A percentile compares a stretch with the other conserved stretches of the same genome.
These are phyloP conservation scores for Sphagnum tenellum DNA, from an alignment of 225 moss, liverwort and hornwort genomes.

Conservation along the genomic window DNA sequence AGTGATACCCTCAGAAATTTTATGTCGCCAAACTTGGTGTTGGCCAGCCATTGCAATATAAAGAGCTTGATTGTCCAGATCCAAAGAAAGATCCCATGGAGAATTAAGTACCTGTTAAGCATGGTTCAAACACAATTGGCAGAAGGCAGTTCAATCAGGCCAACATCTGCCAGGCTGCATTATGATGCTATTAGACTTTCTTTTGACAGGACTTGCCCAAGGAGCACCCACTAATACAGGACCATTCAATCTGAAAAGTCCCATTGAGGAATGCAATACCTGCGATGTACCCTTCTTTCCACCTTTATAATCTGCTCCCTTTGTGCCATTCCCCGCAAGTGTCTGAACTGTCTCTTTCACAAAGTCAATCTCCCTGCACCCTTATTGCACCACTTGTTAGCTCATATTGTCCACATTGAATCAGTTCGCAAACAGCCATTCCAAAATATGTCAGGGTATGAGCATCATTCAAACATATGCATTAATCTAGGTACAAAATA, in stretches of 20 bases:
- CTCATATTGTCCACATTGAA: neutral
- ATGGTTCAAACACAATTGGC: neutral
- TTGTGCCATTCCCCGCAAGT: constrained; percentile 82
- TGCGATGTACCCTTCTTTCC: constrained; percentile 73
- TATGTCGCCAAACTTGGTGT: constrained; percentile 86
- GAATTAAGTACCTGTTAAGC: constrained; percentile 64
- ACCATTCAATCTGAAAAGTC: too few relatives aligned
- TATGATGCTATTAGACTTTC: too few relatives aligned
- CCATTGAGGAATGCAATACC: constrained; percentile 15
- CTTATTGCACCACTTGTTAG: constrained; percentile 9
- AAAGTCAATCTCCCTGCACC: constrained; percentile 79
- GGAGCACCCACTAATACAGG: neutral
- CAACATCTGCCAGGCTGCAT: too few relatives aligned
- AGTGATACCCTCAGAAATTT: constrained; percentile 43
- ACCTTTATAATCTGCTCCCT: constrained; percentile 81
- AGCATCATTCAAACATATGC: too few relatives aligned
- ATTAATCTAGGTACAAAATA: too few relatives aligned
- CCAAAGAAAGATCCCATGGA: constrained; percentile 92
- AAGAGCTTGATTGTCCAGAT: constrained; percentile 43
- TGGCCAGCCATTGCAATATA: constrained; percentile 92
- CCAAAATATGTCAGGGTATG: too few relatives aligned
- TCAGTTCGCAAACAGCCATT: too few relatives aligned
- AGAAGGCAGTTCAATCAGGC: too few relatives aligned
- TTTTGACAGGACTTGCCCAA: too few relatives aligned
- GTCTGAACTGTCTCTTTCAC: constrained; percentile 72